A percentile compares a stretch with the other conserved stretches of the same genome.
phyloP scores from a whole-genome alignment of 129 eudicot species.

The Tanacetum coccineum region DNA sequence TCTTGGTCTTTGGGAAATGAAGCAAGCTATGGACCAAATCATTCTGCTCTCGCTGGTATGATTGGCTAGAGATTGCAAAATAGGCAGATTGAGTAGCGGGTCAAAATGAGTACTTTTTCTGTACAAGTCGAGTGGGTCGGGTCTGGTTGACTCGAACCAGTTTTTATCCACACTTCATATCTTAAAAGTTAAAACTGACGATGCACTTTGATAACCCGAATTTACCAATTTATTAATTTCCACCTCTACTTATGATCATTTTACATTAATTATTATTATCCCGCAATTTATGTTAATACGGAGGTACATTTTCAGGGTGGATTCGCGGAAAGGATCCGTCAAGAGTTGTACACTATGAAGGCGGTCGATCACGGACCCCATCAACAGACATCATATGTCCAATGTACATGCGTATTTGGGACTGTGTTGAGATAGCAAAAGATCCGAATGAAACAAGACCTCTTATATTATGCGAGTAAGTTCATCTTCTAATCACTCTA shows the following conservation, averaged over 20 bases:
- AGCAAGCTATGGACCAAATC: slow-evolving; percentile 94
- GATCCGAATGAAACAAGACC: slow-evolving; percentile 87
- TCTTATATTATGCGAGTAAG: slow-evolving; percentile 90
- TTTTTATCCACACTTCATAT: neutral
- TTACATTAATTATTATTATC: neutral
- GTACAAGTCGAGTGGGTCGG: neutral
- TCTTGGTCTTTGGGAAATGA: slow-evolving; percentile 96
- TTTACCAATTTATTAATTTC: neutral
- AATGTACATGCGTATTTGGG: slow-evolving; percentile 99
- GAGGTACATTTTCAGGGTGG: slow-evolving; percentile 66
- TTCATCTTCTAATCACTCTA: slow-evolving; percentile 17
- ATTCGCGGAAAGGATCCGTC: slow-evolving; percentile 87
- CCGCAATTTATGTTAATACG: slow-evolving; percentile 1
- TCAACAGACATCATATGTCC: slow-evolving; percentile 96
- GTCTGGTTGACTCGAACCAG: neutral
- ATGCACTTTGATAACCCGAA: too few relatives aligned
- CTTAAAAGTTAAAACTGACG: neutral
- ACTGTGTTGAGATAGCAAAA: slow-evolving; percentile 80
- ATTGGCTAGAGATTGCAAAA: neutral
- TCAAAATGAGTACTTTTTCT: neutral
- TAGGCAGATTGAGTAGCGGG: neutral
- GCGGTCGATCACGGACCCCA: slow-evolving; percentile 87
- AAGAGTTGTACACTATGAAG: slow-evolving; percentile 86
- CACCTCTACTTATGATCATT: neutral
- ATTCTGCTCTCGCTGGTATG: slow-evolving; percentile 88